These are phyloP conservation scores for Pluteus cervinus DNA, from an alignment of 768 basidiomycete genomes.

Conservation along the genomic window DNA sequence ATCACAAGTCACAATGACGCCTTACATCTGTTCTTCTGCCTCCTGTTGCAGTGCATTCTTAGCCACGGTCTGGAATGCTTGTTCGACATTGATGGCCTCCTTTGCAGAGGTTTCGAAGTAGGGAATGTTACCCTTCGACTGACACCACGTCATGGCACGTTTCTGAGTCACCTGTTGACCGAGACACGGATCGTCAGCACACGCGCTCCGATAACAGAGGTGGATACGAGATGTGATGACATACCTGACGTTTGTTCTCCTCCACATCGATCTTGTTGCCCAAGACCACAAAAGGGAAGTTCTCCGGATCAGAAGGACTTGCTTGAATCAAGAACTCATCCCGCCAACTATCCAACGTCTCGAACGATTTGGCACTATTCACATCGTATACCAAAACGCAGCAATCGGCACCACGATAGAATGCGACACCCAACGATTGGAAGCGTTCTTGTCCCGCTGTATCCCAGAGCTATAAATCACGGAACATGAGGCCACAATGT, in stretches of 20 bases:
- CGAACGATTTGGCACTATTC: conserved; percentile 97
- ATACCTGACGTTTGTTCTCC: conserved; percentile 94
- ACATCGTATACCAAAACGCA: conserved; percentile 99
- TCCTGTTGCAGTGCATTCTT: conserved; percentile 99
- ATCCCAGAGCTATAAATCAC: conserved; percentile 78
- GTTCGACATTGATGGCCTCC: conserved; percentile 99
- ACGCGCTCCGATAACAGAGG: no score
- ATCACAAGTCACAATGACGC: conserved; percentile 8
- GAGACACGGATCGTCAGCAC: not conserved
- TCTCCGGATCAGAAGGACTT: conserved; percentile 97
- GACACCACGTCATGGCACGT: conserved; percentile 99
- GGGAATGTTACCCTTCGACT: conserved; percentile 98
- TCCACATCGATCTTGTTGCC: conserved; percentile 99
- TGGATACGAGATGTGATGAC: no score
- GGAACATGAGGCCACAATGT: conserved; percentile 4
- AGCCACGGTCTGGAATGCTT: conserved; percentile 99
- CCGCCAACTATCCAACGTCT: conserved; percentile 97
- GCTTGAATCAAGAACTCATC: conserved; percentile 99
- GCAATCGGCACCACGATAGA: conserved; percentile 98
- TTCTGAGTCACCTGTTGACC: conserved; percentile 87
- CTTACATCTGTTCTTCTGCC: conserved; percentile 90
- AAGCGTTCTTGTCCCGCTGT: conserved; percentile 99
- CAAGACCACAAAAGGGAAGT: conserved; percentile 98
- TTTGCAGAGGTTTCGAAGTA: conserved; percentile 99
- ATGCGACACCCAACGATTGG: conserved; percentile 97